phyloP scores from a whole-genome alignment of 1,139 yeast genomes.

The Blastobotrys niveus region DNA sequence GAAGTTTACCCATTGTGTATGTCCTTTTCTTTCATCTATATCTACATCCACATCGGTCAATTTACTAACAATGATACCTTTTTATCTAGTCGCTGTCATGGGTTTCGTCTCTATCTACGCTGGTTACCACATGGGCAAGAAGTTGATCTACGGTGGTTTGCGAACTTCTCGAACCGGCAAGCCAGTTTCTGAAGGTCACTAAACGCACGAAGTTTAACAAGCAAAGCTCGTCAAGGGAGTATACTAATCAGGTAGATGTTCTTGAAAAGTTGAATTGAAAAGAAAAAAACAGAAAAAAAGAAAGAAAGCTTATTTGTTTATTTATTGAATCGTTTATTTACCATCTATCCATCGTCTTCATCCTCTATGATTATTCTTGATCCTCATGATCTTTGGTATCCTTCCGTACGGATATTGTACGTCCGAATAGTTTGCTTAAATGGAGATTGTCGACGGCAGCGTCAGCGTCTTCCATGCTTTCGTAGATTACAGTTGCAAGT shows the following conservation, averaged over 20 bases:
- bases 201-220: not conserved
- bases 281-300: not conserved
- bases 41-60: not conserved
- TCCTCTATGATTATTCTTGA: too few relatives aligned
- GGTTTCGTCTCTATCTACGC: constrained; percentile 29
- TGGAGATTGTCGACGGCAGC: constrained; percentile 38
- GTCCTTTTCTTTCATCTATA: constrained; percentile 12
- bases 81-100: constrained; percentile 27
- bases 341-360: constrained; percentile 9
- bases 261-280: not conserved
- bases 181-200: constrained; percentile 3
- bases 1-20: constrained; percentile 32
- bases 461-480: constrained; percentile 31
- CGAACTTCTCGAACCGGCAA: constrained; percentile 29
- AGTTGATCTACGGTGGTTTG: constrained; percentile 27
- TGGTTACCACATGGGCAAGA: constrained; percentile 24
- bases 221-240: too few relatives aligned
- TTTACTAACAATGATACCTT: too few relatives aligned
- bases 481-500: constrained; percentile 31
- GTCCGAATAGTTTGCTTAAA: constrained; percentile 29
- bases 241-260: not conserved
- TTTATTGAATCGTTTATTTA: not conserved
- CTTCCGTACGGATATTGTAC: constrained; percentile 27
- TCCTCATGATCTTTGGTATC: too few relatives aligned
- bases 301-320: not conserved